Conservation (phyloP, 2,329 filamentous ascomycete genomes). For the Samsoniella hepiali region DNA sequence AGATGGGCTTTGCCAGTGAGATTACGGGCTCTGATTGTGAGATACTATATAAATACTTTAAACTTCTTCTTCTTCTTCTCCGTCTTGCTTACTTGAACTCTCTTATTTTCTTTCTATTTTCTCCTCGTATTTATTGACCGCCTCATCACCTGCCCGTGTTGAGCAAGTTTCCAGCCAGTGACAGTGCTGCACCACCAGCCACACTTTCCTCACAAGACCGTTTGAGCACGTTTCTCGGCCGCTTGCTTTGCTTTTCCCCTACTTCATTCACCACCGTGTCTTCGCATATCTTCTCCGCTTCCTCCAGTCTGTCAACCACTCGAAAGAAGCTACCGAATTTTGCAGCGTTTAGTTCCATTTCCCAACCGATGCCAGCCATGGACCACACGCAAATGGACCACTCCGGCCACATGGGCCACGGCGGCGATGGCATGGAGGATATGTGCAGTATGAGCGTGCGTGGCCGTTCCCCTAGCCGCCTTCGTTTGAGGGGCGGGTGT, state of each 20-base stretch:
- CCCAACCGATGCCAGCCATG: conserved; percentile 26
- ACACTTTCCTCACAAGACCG: conserved; percentile 31
- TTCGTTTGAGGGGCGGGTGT: not conserved
- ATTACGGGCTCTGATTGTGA: too few species aligned
- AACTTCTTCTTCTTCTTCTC: not conserved
- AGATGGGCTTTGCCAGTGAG: not conserved
- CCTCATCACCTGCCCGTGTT: conserved; percentile 2
- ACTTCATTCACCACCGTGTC: conserved; percentile 6
- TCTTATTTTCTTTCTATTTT: not conserved
- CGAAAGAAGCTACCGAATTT: conserved; percentile 7
- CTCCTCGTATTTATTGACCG: not conserved
- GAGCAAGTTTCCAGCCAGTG: conserved; percentile 9
- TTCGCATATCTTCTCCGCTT: not conserved
- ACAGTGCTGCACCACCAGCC: conserved; percentile 7
- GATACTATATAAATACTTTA: not conserved
- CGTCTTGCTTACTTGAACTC: not conserved
- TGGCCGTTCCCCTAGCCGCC: conserved; percentile 14
- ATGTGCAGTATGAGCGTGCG: conserved; percentile 91
- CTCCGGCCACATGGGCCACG: conserved; percentile 38
- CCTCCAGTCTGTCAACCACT: not conserved
- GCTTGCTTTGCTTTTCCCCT: not conserved
- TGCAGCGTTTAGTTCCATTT: not conserved
- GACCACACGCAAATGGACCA: conserved; percentile 45
- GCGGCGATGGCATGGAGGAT: conserved; percentile 54
- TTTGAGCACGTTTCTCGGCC: conserved; percentile 39